Conservation (phyloP, 345 rosid species). For the Arabis alpina region DNA sequence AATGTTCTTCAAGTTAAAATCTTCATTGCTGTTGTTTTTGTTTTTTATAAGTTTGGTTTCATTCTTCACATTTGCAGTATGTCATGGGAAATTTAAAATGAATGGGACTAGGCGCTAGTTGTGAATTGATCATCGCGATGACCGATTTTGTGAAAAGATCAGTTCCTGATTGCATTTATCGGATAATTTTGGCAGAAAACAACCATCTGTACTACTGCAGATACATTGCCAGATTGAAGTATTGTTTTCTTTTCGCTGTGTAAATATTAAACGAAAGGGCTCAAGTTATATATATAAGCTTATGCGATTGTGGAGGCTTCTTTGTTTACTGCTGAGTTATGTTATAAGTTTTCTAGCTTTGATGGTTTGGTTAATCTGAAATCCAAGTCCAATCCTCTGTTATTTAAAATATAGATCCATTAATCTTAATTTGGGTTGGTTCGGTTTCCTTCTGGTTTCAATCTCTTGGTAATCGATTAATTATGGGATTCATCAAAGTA, state of each 20-base stretch:
- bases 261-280: slow-evolving; percentile 13
- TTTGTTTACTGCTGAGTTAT: slow-evolving; percentile 22
- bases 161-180: slow-evolving; percentile 19
- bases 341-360: background rate
- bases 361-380: background rate
- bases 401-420: background rate
- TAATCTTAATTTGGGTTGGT: background rate
- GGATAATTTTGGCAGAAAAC: background rate
- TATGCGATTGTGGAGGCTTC: slow-evolving; percentile 5
- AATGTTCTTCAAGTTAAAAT: slow-evolving; percentile 11
- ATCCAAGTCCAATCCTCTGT: background rate
- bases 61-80: slow-evolving; percentile 27
- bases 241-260: slow-evolving; percentile 11
- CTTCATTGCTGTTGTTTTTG: background rate
- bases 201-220: slow-evolving; percentile 9
- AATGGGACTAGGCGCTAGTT: slow-evolving; percentile 33
- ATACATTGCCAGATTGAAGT: slow-evolving; percentile 25
- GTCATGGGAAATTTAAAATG: slow-evolving; percentile 35
- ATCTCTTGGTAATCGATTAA: too few relatives aligned
- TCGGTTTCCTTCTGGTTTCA: too few relatives aligned
- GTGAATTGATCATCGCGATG: background rate
- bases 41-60: background rate
- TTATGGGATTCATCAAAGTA: too few relatives aligned
- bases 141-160: slow-evolving; percentile 10
- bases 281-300: slow-evolving; percentile 8